Percentiles rank a stretch among this genome's conserved stretches.
Evolutionary conservation across 441 rosid species (phyloP).

Genomic region (Pelargonium fulgidum): DNA sequence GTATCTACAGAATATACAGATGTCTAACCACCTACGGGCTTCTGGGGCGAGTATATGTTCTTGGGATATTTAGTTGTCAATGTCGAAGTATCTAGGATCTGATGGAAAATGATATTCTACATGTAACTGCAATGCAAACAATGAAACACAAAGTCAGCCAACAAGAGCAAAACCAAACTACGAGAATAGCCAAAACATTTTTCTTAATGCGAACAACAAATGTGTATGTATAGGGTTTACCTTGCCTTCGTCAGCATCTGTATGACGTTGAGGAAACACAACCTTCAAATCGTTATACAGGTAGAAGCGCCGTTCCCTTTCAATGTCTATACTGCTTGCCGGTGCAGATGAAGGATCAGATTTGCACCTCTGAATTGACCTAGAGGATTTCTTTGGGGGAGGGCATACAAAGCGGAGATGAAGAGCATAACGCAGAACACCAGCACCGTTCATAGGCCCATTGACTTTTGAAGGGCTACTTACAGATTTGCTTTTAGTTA

Average conservation of each 20-base stretch:
- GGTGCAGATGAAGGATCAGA: constrained; percentile 37
- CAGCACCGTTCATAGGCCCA: constrained; percentile 28
- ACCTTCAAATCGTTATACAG: constrained; percentile 48
- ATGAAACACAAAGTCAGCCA: background rate
- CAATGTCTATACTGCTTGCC: constrained; percentile 19
- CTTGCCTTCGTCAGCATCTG: constrained; percentile 62
- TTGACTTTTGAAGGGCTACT: constrained; percentile 35
- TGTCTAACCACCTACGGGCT: too few relatives aligned
- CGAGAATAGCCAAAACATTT: background rate
- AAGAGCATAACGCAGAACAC: constrained; percentile 52
- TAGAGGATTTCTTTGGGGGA: too few relatives aligned
- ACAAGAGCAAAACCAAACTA: background rate
- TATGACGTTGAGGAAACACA: too few relatives aligned
- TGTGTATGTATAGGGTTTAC: constrained; percentile 23
- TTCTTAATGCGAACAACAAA: background rate
- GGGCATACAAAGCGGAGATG: too few relatives aligned
- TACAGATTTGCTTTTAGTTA: constrained; percentile 22
- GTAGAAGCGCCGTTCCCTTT: constrained; percentile 35
- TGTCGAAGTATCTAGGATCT: constrained; percentile 46
- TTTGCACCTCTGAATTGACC: constrained; percentile 43
- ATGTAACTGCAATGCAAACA: constrained; percentile 34
- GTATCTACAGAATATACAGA: too few relatives aligned
- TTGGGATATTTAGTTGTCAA: constrained; percentile 29
- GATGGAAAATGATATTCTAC: constrained; percentile 50
- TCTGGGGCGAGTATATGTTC: too few relatives aligned